A percentile compares a stretch with the other conserved stretches of the same genome.
Evolutionary conservation across 805 yeast genomes (phyloP).

Genomic region (Saccharomycopsis selenospora): DNA sequence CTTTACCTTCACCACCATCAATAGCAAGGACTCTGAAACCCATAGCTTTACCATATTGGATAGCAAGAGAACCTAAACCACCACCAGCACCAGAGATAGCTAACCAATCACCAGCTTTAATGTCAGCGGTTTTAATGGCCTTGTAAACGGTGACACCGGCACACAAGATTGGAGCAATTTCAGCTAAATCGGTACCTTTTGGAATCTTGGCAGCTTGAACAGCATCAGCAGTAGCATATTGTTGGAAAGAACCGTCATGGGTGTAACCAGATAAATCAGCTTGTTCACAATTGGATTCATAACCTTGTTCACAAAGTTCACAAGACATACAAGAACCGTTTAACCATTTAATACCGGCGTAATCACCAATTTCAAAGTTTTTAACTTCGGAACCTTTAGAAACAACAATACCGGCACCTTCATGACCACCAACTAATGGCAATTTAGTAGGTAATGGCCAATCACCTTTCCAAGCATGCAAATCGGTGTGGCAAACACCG

Average conservation of each 20-base stretch:
- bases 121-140: conserved; percentile 46
- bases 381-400: conserved; percentile 49
- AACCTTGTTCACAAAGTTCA: conserved; percentile 46
- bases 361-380: conserved; percentile 52
- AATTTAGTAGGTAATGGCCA: conserved; percentile 53
- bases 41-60: conserved; percentile 54
- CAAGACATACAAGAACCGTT: conserved; percentile 56
- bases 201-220: conserved; percentile 80
- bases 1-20: conserved; percentile 51
- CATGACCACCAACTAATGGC: conserved; percentile 62
- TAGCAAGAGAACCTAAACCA: conserved; percentile 53
- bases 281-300: conserved; percentile 48
- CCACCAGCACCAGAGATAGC: conserved; percentile 57
- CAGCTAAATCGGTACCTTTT: conserved; percentile 61
- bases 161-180: conserved; percentile 56
- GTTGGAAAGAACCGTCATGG: conserved; percentile 74
- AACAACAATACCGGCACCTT: conserved; percentile 62
- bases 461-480: conserved; percentile 64
- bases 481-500: conserved; percentile 61
- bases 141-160: conserved; percentile 60
- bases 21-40: conserved; percentile 49
- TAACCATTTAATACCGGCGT: conserved; percentile 59
- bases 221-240: conserved; percentile 82
- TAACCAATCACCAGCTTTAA: conserved; percentile 50
- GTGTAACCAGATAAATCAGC: conserved; percentile 52